phyloP scores from a whole-genome alignment of 805 yeast genomes.

The Pichia exigua region DNA sequence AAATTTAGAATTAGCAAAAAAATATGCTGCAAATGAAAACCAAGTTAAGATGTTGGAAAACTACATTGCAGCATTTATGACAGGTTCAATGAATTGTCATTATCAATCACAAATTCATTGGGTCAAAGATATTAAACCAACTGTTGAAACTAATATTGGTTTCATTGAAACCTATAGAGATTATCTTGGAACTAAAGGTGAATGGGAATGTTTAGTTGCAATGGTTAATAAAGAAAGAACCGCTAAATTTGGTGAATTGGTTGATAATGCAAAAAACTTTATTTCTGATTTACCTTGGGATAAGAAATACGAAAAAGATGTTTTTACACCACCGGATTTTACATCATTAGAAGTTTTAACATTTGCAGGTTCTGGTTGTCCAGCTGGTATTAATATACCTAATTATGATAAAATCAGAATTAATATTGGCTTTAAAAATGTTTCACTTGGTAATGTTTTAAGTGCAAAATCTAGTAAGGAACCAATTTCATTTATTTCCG shows the following conservation, averaged over 20 bases:
- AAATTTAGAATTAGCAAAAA: conserved; percentile 47
- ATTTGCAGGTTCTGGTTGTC: conserved; percentile 84
- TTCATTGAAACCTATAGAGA: conserved; percentile 91
- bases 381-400: conserved; percentile 91
- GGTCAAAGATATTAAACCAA: conserved; percentile 83
- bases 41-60: conserved; percentile 58
- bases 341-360: conserved; percentile 85
- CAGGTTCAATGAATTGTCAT: conserved; percentile 82
- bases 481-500: conserved; percentile 57
- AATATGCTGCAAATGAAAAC: conserved; percentile 64
- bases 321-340: conserved; percentile 87
- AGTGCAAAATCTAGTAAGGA: conserved; percentile 66
- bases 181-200: conserved; percentile 87
- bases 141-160: conserved; percentile 74
- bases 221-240: conserved; percentile 86
- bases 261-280: conserved; percentile 55
- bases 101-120: conserved; percentile 76
- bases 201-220: conserved; percentile 88
- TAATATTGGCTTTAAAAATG: conserved; percentile 81
- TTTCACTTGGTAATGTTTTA: conserved; percentile 78
- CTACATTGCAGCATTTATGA: conserved; percentile 62
- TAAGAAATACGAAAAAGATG: conserved; percentile 66
- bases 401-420: conserved; percentile 85
- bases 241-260: conserved; percentile 65
- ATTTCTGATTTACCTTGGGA: conserved; percentile 74